These are phyloP conservation scores for Alternaria solani DNA, from an alignment of 2,329 filamentous ascomycete species.

Conservation along the genomic window DNA sequence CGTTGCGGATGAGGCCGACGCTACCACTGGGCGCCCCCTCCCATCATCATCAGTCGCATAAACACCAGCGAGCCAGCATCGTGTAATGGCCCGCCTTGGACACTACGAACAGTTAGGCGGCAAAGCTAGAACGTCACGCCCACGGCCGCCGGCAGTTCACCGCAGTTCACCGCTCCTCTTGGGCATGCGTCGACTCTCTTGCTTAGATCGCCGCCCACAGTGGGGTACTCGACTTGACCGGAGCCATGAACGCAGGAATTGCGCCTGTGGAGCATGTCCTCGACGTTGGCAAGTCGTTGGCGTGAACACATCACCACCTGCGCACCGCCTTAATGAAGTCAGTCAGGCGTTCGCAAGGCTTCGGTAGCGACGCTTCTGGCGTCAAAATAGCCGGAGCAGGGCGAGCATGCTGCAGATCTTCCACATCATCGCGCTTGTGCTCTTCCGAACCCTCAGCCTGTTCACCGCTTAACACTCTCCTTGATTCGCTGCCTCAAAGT, in stretches of 20 bases:
- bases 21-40: conserved; percentile 30
- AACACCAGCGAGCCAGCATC: conserved; percentile 29
- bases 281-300: conserved; percentile 32
- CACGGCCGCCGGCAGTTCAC: conserved; percentile 45
- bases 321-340: conserved; percentile 49
- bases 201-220: conserved; percentile 24
- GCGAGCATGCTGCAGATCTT: conserved; percentile 52
- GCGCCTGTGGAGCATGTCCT: conserved; percentile 19
- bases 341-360: conserved; percentile 49
- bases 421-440: conserved; percentile 52
- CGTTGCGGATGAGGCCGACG: conserved; percentile 45
- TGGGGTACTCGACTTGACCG: conserved; percentile 23
- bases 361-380: conserved; percentile 47
- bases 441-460: conserved; percentile 39
- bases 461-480: conserved; percentile 45
- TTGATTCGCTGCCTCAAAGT: conserved; percentile 49
- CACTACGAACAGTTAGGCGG: conserved; percentile 29
- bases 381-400: conserved; percentile 48
- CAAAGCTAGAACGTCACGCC: conserved; percentile 33
- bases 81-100: conserved; percentile 28
- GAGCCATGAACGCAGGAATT: conserved; percentile 25
- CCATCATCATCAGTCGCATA: conserved; percentile 22
- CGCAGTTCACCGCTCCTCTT: conserved; percentile 45
- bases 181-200: conserved; percentile 22
- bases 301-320: conserved; percentile 49